These are phyloP conservation scores for Hawksworthiomyces lignivorus DNA, from an alignment of 2,329 filamentous ascomycete genomes.

Conservation along the genomic window DNA sequence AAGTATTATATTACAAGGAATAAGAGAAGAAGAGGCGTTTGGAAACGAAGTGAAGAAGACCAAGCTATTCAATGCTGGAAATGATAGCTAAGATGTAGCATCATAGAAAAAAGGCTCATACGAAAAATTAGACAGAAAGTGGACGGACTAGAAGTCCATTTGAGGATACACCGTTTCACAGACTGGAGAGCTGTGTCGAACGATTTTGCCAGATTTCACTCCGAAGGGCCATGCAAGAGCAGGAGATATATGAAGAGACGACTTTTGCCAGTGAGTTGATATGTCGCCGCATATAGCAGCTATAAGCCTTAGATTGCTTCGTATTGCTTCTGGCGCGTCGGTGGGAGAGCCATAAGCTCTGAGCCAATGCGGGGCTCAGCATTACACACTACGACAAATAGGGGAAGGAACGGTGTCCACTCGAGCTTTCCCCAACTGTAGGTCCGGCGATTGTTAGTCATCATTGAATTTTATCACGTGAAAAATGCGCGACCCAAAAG, in stretches of 20 bases:
- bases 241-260: neutral
- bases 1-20: no score
- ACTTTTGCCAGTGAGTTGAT: constrained; percentile 8
- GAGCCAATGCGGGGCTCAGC: constrained; percentile 6
- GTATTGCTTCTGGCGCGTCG: no score
- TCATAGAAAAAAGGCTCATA: no score
- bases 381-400: no score
- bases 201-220: constrained; percentile 7
- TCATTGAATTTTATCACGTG: no score
- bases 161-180: neutral
- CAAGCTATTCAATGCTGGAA: no score
- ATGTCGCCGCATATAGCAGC: no score
- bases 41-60: neutral
- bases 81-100: no score
- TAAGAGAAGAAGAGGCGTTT: neutral
- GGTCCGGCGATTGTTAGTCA: no score
- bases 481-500: no score
- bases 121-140: neutral
- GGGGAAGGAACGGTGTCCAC: no score
- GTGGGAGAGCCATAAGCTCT: neutral
- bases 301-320: no score
- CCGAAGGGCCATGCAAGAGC: neutral
- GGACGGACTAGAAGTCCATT: neutral
- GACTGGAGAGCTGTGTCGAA: neutral
- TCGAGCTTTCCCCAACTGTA: constrained; percentile 4